Conservation (phyloP, 345 rosid species). For the Noccaea bulbosa region DNA sequence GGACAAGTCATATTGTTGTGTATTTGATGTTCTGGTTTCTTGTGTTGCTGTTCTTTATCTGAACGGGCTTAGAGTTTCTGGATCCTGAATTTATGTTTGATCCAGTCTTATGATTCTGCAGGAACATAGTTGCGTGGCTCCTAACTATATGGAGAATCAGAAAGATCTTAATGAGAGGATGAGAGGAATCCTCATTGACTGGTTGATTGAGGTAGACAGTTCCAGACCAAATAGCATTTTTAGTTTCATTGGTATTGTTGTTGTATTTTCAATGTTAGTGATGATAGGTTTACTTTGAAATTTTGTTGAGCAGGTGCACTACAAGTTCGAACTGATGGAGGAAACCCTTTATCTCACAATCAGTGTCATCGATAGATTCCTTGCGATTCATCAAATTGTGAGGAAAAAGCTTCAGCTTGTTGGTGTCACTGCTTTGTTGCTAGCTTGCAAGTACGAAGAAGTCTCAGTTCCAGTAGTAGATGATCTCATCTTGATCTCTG, state of each 20-base stretch:
- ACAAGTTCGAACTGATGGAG: slow-evolving; percentile 97
- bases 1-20: too few species aligned
- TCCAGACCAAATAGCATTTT: background rate
- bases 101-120: slow-evolving; percentile 40
- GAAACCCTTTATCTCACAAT: slow-evolving; percentile 91
- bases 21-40: background rate
- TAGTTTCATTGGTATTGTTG: background rate
- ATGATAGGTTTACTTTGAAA: background rate
- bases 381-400: slow-evolving; percentile 57
- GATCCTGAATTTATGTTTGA: slow-evolving; percentile 16
- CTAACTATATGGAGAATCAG: slow-evolving; percentile 76
- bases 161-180: slow-evolving; percentile 79
- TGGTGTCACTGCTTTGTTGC: slow-evolving; percentile 95
- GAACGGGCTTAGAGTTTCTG: background rate
- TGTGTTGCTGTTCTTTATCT: background rate
- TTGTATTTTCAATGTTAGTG: slow-evolving; percentile 9
- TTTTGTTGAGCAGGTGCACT: slow-evolving; percentile 70
- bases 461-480: slow-evolving; percentile 97
- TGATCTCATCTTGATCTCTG: slow-evolving; percentile 92
- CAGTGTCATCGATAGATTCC: slow-evolving; percentile 85
- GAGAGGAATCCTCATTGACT: slow-evolving; percentile 93
- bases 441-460: slow-evolving; percentile 98
- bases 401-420: slow-evolving; percentile 96
- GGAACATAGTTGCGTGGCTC: slow-evolving; percentile 56
- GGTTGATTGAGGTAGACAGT: slow-evolving; percentile 80